Evolutionary conservation across 1,139 yeast genomes (phyloP).

Genomic region (Martiniozyma asiatica): DNA sequence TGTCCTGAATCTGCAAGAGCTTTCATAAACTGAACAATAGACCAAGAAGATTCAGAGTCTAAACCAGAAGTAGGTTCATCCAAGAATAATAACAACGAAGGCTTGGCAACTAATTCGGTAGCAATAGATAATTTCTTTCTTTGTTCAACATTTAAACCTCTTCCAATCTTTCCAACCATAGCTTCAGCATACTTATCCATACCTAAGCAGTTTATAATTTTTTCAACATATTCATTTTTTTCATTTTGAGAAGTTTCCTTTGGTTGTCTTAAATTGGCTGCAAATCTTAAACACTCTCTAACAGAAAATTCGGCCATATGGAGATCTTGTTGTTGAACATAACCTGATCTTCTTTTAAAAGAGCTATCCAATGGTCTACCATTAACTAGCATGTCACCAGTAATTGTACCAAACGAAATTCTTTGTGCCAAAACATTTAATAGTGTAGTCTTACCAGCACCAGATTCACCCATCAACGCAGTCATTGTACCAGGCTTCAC

Average conservation of each 20-base stretch:
- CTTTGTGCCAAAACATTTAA: slow-evolving; percentile 47
- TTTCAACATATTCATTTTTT: slow-evolving; percentile 38
- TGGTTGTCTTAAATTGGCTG: slow-evolving; percentile 45
- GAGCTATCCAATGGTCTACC: slow-evolving; percentile 34
- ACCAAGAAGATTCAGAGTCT: slow-evolving; percentile 41
- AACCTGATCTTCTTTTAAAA: slow-evolving; percentile 43
- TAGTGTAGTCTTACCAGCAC: slow-evolving; percentile 61
- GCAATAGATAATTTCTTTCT: slow-evolving; percentile 33
- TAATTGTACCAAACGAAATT: slow-evolving; percentile 36
- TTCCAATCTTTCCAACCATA: slow-evolving; percentile 40
- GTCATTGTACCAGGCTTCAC: slow-evolving; percentile 48
- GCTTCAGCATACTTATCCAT: slow-evolving; percentile 47
- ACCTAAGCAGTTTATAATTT: slow-evolving; percentile 34
- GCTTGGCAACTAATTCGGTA: slow-evolving; percentile 38
- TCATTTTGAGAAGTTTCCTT: slow-evolving; percentile 33
- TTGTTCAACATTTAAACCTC: slow-evolving; percentile 49
- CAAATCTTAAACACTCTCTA: slow-evolving; percentile 39
- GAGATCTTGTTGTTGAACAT: slow-evolving; percentile 48
- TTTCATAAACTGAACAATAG: slow-evolving; percentile 32
- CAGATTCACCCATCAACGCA: slow-evolving; percentile 62
- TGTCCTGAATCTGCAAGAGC: slow-evolving; percentile 37
- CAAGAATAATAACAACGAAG: slow-evolving; percentile 32
- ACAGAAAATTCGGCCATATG: slow-evolving; percentile 42
- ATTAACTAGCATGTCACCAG: slow-evolving; percentile 45
- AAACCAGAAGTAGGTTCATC: slow-evolving; percentile 43